phyloP scores from a whole-genome alignment of 2,329 filamentous ascomycete species.

The Septoria linicola region DNA sequence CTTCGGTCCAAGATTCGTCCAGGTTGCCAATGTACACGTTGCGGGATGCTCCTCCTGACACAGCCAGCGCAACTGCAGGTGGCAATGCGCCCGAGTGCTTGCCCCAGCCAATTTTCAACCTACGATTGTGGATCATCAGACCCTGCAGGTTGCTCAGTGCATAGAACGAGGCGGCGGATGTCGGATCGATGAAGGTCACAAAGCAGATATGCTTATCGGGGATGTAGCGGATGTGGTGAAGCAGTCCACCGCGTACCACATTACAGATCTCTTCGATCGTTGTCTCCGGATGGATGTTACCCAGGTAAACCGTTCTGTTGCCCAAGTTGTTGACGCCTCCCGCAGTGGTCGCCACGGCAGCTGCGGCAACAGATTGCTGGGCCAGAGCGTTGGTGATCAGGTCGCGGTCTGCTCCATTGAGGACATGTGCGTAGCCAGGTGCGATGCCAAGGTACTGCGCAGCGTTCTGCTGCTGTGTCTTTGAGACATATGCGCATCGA shows the following conservation, averaged over 20 bases:
- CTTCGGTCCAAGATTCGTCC: conserved; percentile 96
- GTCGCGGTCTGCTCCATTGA: conserved; percentile 94
- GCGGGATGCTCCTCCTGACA: conserved; percentile 93
- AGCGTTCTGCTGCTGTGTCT: conserved; percentile 98
- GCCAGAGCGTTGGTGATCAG: conserved; percentile 94
- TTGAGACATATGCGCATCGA: conserved; percentile 95
- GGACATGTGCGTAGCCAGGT: conserved; percentile 91
- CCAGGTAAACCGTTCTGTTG: conserved; percentile 95
- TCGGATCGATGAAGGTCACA: conserved; percentile 98
- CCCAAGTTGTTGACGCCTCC: conserved; percentile 96
- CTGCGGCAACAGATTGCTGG: conserved; percentile 95
- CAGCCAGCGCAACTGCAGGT: conserved; percentile 90
- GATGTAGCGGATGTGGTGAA: conserved; percentile 98
- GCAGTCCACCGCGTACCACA: conserved; percentile 87
- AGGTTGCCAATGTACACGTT: conserved; percentile 98
- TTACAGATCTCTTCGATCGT: conserved; percentile 99
- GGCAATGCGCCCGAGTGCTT: conserved; percentile 97
- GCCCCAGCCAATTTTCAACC: conserved; percentile 98
- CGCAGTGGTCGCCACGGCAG: conserved; percentile 92
- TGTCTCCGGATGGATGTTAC: conserved; percentile 98
- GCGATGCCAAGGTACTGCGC: conserved; percentile 97
- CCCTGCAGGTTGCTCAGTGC: conserved; percentile 96
- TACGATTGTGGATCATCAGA: conserved; percentile 97
- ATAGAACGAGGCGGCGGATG: conserved; percentile 95
- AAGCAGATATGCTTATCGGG: conserved; percentile 99